A percentile compares a stretch with the other conserved stretches of the same genome.
Conservation (phyloP, 305 asterid genomes). For the Rubia peregrina region DNA sequence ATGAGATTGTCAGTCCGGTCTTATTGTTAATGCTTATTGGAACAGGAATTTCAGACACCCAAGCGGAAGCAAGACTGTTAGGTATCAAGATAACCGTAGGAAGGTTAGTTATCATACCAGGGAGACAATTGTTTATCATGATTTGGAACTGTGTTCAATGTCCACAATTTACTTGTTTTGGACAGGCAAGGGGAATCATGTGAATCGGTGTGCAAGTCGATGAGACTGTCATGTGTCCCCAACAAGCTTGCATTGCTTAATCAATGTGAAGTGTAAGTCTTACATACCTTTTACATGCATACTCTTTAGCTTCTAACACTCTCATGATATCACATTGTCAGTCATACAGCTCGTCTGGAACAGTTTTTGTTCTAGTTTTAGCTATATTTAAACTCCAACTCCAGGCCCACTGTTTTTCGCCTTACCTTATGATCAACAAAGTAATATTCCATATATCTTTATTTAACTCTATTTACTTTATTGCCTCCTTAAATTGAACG, state of each 20-base stretch:
- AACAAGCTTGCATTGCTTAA: slow-evolving; percentile 70
- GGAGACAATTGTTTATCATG: slow-evolving; percentile 7
- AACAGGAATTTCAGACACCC: slow-evolving; percentile 43
- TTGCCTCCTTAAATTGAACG: background rate
- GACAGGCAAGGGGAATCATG: slow-evolving; percentile 84
- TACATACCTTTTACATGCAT: slow-evolving; percentile 7
- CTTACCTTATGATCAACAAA: background rate
- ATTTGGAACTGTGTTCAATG: slow-evolving; percentile 18
- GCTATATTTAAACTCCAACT: background rate
- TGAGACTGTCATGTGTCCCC: slow-evolving; percentile 79
- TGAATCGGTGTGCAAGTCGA: slow-evolving; percentile 66
- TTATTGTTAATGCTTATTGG: slow-evolving; percentile 3
- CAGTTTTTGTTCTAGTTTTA: background rate
- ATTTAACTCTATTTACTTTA: background rate
- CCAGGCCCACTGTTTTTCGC: background rate
- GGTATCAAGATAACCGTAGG: slow-evolving; percentile 70
- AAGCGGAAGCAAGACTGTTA: slow-evolving; percentile 48
- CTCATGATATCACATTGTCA: background rate
- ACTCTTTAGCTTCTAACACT: background rate
- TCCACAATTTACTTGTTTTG: slow-evolving; percentile 21
- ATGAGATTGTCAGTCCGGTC: background rate
- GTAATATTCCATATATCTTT: background rate
- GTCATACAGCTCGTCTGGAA: background rate
- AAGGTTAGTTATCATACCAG: slow-evolving; percentile 35
- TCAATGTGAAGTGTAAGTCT: slow-evolving; percentile 70